phyloP scores from a whole-genome alignment of 169 alveolate genomes.

The Cyclospora cayetanensis region DNA sequence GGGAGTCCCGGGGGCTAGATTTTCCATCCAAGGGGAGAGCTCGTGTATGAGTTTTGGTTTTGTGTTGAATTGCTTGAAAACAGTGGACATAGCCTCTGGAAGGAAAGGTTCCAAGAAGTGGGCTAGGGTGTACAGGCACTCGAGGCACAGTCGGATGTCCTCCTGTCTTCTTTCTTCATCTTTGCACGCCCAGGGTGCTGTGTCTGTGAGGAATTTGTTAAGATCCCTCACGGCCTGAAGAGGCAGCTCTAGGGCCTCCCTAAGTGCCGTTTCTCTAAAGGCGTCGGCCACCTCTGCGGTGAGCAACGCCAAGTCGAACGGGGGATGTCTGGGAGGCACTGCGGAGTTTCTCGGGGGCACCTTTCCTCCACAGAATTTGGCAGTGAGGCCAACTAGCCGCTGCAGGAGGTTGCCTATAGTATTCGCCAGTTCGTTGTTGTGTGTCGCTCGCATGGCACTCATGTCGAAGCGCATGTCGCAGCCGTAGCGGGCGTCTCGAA shows the following conservation, averaged over 20 bases:
- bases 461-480: constrained; percentile 67
- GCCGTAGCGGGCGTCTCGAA: constrained; percentile 70
- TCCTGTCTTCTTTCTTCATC: constrained; percentile 41
- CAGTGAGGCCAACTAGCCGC: constrained; percentile 78
- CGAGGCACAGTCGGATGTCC: constrained; percentile 87
- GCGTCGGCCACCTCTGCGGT: constrained; percentile 1
- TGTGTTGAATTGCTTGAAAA: constrained; percentile 83
- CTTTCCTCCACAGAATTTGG: constrained; percentile 53
- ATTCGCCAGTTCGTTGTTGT: constrained; percentile 70
- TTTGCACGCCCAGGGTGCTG: constrained; percentile 87
- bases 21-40: constrained; percentile 45
- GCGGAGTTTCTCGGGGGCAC: constrained; percentile 3
- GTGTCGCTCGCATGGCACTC: constrained; percentile 66
- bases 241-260: constrained; percentile 81
- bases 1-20: constrained; percentile 70
- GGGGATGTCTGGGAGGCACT: background rate
- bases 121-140: constrained; percentile 89
- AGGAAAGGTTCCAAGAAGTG: constrained; percentile 88
- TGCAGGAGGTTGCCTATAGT: constrained; percentile 81
- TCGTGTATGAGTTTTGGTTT: constrained; percentile 32
- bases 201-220: constrained; percentile 88
- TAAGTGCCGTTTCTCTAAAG: constrained; percentile 12
- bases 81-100: constrained; percentile 84
- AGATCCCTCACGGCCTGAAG: constrained; percentile 83
- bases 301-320: background rate